Conservation (phyloP, 257 asterid species). For the Ehretia macrophylla region DNA sequence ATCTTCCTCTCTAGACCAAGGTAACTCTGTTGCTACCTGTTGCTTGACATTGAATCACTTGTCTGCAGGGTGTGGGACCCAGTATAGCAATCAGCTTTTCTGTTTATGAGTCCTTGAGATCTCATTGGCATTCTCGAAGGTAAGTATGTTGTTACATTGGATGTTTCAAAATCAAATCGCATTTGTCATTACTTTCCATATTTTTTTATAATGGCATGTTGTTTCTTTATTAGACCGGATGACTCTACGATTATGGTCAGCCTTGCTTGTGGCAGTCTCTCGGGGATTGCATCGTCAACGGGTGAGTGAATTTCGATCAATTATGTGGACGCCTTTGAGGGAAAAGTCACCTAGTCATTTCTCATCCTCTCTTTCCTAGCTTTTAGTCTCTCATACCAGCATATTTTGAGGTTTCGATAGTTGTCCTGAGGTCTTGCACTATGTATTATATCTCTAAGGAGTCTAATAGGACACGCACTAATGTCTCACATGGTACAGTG, state of each 20-base stretch:
- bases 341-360: background rate
- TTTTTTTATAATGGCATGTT: background rate
- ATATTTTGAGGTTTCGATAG: too few species aligned
- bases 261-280: conserved; percentile 94
- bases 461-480: too few species aligned
- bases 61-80: conserved; percentile 92
- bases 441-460: too few species aligned
- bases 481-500: too few species aligned
- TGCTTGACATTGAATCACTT: background rate
- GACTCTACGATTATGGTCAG: conserved; percentile 66
- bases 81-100: conserved; percentile 91
- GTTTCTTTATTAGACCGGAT: conserved; percentile 47
- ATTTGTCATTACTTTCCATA: background rate
- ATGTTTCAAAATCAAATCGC: background rate
- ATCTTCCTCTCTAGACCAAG: too few species aligned
- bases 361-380: background rate
- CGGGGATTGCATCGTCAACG: conserved; percentile 91
- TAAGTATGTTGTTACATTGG: conserved; percentile 12
- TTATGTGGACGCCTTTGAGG: background rate
- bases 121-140: conserved; percentile 62
- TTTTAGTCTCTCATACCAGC: background rate
- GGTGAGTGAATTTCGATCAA: conserved; percentile 37
- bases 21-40: background rate
- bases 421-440: too few species aligned
- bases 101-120: conserved; percentile 71